Conservation (phyloP, 176 grass and related monocot species). For the Triticum urartu region DNA sequence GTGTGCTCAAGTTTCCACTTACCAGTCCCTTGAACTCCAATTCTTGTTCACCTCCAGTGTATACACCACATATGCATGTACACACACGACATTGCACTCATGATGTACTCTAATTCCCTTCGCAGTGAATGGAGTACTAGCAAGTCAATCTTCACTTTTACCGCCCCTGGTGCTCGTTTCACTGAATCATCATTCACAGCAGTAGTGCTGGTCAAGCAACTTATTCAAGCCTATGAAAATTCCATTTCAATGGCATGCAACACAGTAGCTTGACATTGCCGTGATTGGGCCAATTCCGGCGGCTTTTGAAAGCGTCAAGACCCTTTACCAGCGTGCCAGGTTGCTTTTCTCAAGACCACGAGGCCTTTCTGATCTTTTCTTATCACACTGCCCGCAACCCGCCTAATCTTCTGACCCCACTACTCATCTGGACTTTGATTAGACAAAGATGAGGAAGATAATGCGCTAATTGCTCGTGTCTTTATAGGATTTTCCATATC, state of each 20-base stretch:
- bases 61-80: background rate
- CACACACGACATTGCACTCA: too few relatives aligned
- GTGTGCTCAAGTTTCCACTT: background rate
- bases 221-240: background rate
- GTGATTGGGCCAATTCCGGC: background rate
- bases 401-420: conserved; percentile 33
- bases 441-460: conserved; percentile 4
- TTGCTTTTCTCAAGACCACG: conserved; percentile 17
- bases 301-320: conserved; percentile 36
- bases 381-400: background rate
- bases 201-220: background rate
- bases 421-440: conserved; percentile 24
- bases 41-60: background rate
- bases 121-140: background rate
- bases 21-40: background rate
- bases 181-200: background rate
- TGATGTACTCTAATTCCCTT: too few relatives aligned
- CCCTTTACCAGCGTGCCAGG: conserved; percentile 38
- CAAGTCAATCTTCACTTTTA: background rate
- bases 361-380: conserved; percentile 15
- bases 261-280: conserved; percentile 13
- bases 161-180: background rate
- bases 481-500: conserved; percentile 25
- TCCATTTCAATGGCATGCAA: conserved; percentile 22
- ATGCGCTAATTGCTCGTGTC: conserved; percentile 6